Base-by-base conservation (phyloP, 1,139 yeast species). In the Debaryomycetaceae sp. region DNA sequence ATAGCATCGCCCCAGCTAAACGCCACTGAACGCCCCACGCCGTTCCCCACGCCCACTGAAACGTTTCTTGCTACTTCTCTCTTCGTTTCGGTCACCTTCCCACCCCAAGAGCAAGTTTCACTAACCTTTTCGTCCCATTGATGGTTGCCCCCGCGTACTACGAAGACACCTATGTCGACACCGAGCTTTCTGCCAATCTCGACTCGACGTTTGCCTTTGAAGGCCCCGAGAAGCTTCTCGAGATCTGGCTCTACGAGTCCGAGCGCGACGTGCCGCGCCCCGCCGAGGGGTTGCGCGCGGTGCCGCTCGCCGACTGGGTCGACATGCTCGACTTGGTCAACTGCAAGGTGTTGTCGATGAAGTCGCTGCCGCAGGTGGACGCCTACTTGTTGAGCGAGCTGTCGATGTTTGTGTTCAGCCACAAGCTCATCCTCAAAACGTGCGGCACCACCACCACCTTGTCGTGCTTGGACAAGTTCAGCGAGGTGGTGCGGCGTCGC, bases 361-460 rank as follows among this genome's bases (percentile, higher is more conserved):
- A 83, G 37, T 74, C 83, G 4, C 71, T 86, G 3, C 50, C 61
- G 10, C 64, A 62, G 25, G 60, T 88, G 66, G 95, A 88, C 51
- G 89, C 96, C 7, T 91, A 84, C 49, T 69, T 91, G 37, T 68
- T 91, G 41, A 81, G 94, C 34, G 98, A 91, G 58, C 83, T 95
- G 27, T 83, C 95, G 13, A 63, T 91, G 51, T 89, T 91, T 61
- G 95, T 91, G 18, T 89, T 80, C 51, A 79, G 85, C 18, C 91
- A 88, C 58, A 88, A 84, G 56, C 49, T 89, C 43, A 78, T 89
- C 36, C 69, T 91, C 50, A 91, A 91, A 58, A 91, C 98, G 10
- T 91, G 98, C 56, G 98, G 98, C 8, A 89, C 96, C 10, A 91
- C 97, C 2, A 86, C 96, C 2, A 81, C 95, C 1, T 69, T 91